Evolutionary conservation across 352 stramenopile genomes (phyloP).

Genomic region (Thalassiosira exigua): DNA sequence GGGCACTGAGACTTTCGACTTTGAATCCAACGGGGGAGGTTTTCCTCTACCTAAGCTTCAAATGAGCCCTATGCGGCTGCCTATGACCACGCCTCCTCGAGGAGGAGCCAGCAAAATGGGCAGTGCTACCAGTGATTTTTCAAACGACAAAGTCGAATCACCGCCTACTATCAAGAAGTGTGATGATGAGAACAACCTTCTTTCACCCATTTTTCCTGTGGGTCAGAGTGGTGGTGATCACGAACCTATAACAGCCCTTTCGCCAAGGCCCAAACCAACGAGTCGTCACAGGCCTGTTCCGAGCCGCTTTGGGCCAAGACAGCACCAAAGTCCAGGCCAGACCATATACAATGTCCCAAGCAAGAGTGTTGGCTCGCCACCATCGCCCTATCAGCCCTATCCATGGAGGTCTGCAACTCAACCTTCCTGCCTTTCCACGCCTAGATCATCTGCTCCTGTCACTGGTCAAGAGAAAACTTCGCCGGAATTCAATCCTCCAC

Average conservation of each 20-base stretch:
- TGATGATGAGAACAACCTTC: no score
- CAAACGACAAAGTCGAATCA: no score
- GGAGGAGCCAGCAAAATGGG: neutral
- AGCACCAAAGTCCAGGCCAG: slow-evolving; percentile 45
- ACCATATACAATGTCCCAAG: slow-evolving; percentile 57
- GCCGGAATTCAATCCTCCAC: slow-evolving; percentile 35
- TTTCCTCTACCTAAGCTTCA: slow-evolving; percentile 29
- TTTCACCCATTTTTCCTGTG: no score
- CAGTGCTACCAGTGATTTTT: no score
- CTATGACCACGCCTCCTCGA: neutral
- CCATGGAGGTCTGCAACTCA: neutral
- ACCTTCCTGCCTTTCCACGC: slow-evolving; percentile 26
- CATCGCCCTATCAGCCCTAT: slow-evolving; percentile 30
- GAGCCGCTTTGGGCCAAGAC: slow-evolving; percentile 9
- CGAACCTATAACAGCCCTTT: neutral
- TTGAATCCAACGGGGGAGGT: neutral
- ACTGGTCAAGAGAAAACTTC: slow-evolving; percentile 5
- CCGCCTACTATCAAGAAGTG: no score
- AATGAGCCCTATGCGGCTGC: slow-evolving; percentile 20
- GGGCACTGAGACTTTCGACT: slow-evolving; percentile 20
- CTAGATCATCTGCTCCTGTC: neutral
- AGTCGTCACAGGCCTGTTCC: neutral
- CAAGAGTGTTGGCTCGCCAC: slow-evolving; percentile 26
- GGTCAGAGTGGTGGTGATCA: neutral
- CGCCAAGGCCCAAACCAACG: neutral